These are phyloP conservation scores for Fusarium sp. DNA, from an alignment of 2,329 filamentous ascomycete genomes.

Conservation along the genomic window DNA sequence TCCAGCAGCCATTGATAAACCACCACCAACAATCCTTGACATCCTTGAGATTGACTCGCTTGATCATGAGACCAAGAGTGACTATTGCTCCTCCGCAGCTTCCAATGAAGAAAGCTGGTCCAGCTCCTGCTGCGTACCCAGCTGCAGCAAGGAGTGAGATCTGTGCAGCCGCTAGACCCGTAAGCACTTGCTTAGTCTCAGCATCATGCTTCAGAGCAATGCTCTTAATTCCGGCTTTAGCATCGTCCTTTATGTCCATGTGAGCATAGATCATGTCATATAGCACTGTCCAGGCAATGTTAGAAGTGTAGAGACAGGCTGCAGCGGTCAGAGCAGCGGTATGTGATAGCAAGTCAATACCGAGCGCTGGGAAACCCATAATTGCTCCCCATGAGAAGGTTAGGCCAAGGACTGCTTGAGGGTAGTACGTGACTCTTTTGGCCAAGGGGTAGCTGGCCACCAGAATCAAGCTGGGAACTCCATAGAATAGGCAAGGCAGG, in stretches of 20 bases:
- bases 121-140: constrained; percentile 74
- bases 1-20: constrained; percentile 78
- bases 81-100: constrained; percentile 74
- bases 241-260: constrained; percentile 90
- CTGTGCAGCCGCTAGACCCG: constrained; percentile 76
- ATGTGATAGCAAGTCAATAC: constrained; percentile 77
- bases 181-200: constrained; percentile 81
- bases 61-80: constrained; percentile 75
- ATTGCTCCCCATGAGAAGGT: constrained; percentile 92
- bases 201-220: constrained; percentile 84
- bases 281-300: constrained; percentile 86
- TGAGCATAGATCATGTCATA: constrained; percentile 96
- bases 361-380: constrained; percentile 87
- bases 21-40: constrained; percentile 81
- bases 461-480: constrained; percentile 77
- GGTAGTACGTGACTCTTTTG: constrained; percentile 89
- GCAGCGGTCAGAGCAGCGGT: constrained; percentile 73
- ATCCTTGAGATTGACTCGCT: constrained; percentile 72
- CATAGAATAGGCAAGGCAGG: constrained; percentile 78
- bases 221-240: constrained; percentile 87
- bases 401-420: constrained; percentile 83
- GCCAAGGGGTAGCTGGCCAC: constrained; percentile 84
- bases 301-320: constrained; percentile 78
- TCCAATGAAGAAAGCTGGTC: constrained; percentile 75
- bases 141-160: constrained; percentile 76